Evolutionary conservation across 75 land plant species (phyloP), one percentile per base, ranked within the genome.

Genomic region (Selaginella moellendorffii): DNA sequence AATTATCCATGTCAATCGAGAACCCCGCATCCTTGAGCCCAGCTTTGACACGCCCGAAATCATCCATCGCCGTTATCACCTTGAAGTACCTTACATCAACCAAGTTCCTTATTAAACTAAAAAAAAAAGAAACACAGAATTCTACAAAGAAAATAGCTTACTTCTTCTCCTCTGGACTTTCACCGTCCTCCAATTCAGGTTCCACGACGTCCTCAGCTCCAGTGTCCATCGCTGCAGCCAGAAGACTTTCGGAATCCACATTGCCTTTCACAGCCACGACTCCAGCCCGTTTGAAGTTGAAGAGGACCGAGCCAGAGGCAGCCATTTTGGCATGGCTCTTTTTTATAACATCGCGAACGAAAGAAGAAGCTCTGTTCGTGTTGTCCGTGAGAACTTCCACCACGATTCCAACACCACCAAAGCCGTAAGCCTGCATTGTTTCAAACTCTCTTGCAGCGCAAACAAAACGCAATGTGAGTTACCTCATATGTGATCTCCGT

Each of bases 301-400:
- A 92, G 29, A 81, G 63, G 27, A 92, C 79, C 5, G 97, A 92
- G 20, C 97, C 97, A 24, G 97, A 74, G 64, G 85, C 96, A 53
- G 97, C 97, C 85, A 92, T 82, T 75, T 85, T 88, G 52, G 83
- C 96, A 25, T 89, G 87, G 71, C 77, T 76, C 46, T 85, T 91
- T 78, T 80, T 92, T 27, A 88, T 83, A 2, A 79, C 85, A 46
- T 85, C 90, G 70, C 93, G 86, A 52, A 92, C 80, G 52, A 72
- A 36, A 24, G 84, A 82, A 29, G 91, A 86, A 1, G 97, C 84
- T 58, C 97, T 77, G 27, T 76, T 85, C 60, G 81, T 42, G 65
- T 92, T 92, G 71, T 92, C 97, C 19, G 97, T 92, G 28, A 79
- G 68, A 12, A 85, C 97, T 72, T 92, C 95, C 54, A 85, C 46